Evolutionary conservation across 225 moss, liverwort and hornwort genomes (phyloP).

Genomic region (Straminergon stramineum): DNA sequence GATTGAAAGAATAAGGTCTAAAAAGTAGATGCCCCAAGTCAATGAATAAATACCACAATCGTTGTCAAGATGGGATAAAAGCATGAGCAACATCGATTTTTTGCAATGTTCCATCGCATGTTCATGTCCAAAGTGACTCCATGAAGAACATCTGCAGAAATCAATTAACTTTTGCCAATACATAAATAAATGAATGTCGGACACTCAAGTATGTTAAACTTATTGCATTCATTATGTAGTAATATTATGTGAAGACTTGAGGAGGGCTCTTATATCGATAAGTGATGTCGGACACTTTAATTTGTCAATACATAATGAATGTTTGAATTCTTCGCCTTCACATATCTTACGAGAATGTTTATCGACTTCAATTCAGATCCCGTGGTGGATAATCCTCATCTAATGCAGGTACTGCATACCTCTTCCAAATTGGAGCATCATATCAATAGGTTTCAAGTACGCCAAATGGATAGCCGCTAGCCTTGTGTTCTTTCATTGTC

Average conservation of each 20-base stretch:
- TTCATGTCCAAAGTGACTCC: constrained; percentile 15
- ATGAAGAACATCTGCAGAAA: neutral
- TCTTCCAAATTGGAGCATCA: neutral
- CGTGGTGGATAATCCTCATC: neutral
- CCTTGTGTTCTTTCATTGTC: neutral
- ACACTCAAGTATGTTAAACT: no score
- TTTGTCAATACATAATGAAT: neutral
- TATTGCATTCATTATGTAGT: no score
- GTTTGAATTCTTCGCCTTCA: neutral
- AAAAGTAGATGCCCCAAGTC: neutral
- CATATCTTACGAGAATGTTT: neutral
- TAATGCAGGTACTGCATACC: neutral
- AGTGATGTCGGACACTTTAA: neutral
- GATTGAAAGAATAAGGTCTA: neutral
- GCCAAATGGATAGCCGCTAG: neutral
- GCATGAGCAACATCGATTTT: constrained; percentile 32
- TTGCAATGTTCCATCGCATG: constrained; percentile 17
- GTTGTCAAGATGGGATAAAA: constrained; percentile 19
- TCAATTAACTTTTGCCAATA: no score
- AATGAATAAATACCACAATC: constrained; percentile 1
- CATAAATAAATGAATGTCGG: no score
- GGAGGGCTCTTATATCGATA: no score
- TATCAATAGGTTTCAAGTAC: neutral
- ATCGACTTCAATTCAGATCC: neutral
- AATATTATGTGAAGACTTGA: no score